These are phyloP conservation scores for Linanthus parryae DNA, from an alignment of 148 eudicot genomes.

Conservation along the genomic window DNA sequence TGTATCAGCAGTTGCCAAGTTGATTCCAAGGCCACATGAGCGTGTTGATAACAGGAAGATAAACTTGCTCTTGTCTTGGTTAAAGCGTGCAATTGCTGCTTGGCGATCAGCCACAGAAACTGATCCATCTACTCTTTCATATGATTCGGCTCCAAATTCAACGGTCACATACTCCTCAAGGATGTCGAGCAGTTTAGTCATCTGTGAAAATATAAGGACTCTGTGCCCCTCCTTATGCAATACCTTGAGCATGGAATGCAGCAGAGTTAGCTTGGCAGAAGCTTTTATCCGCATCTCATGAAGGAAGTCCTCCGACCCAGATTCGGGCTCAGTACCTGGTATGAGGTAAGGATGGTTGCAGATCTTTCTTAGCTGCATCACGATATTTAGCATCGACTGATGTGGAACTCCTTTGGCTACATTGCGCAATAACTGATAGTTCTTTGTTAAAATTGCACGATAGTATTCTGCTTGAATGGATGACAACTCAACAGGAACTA, in stretches of 20 bases:
- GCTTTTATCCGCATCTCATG: conserved; percentile 99
- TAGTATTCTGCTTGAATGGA: conserved; percentile 96
- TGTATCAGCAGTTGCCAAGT: conserved; percentile 97
- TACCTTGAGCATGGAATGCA: conserved; percentile 90
- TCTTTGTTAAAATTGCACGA: conserved; percentile 96
- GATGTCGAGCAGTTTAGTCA: conserved; percentile 97
- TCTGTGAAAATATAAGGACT: conserved; percentile 93
- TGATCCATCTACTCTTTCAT: conserved; percentile 98
- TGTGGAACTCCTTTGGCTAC: conserved; percentile 88
- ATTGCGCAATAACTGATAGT: conserved; percentile 88
- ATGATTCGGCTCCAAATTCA: conserved; percentile 89
- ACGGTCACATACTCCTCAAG: conserved; percentile 87
- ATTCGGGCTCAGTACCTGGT: conserved; percentile 96
- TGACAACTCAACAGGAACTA: conserved; percentile 97
- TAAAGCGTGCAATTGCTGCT: conserved; percentile 89
- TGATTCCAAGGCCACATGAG: conserved; percentile 97
- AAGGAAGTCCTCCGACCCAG: conserved; percentile 86
- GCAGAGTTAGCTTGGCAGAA: conserved; percentile 87
- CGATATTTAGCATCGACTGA: conserved; percentile 96
- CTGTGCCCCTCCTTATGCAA: conserved; percentile 85
- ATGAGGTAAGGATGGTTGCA: conserved; percentile 99
- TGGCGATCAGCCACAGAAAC: conserved; percentile 93
- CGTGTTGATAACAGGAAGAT: conserved; percentile 90
- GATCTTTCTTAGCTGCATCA: conserved; percentile 94
- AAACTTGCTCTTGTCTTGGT: conserved; percentile 92